Percentiles rank a stretch among this genome's conserved stretches.
phyloP scores from a whole-genome alignment of 805 yeast species.

The Yarrowia deformans region DNA sequence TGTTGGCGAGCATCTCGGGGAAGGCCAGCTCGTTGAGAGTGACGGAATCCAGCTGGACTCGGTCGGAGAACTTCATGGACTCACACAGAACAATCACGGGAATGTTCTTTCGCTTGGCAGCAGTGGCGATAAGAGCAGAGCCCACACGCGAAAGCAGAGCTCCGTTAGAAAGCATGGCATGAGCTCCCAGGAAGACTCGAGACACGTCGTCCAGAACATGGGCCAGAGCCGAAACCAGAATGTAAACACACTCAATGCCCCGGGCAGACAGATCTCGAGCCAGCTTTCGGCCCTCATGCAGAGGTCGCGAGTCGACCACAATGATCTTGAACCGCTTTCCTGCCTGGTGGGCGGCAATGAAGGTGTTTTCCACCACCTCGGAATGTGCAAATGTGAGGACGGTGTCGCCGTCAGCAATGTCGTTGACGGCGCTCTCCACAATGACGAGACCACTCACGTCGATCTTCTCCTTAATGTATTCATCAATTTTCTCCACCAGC shows the following conservation, averaged over 20 bases:
- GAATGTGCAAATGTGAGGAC: slow-evolving; percentile 90
- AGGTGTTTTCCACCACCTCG: slow-evolving; percentile 76
- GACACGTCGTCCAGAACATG: slow-evolving; percentile 86
- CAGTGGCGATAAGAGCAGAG: slow-evolving; percentile 90
- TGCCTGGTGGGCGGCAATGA: slow-evolving; percentile 67
- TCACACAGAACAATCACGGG: slow-evolving; percentile 97
- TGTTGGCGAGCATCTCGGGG: slow-evolving; percentile 48
- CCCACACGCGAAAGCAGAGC: slow-evolving; percentile 93
- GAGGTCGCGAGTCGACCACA: slow-evolving; percentile 90
- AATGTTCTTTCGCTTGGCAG: slow-evolving; percentile 83
- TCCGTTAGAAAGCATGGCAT: slow-evolving; percentile 95
- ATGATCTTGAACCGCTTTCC: slow-evolving; percentile 77
- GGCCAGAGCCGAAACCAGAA: slow-evolving; percentile 77
- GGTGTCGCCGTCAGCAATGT: slow-evolving; percentile 76
- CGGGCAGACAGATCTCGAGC: slow-evolving; percentile 67
- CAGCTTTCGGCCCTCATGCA: slow-evolving; percentile 88
- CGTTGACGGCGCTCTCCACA: slow-evolving; percentile 77
- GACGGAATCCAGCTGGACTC: slow-evolving; percentile 95
- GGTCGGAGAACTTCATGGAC: slow-evolving; percentile 89
- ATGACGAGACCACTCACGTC: slow-evolving; percentile 84
- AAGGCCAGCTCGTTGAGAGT: slow-evolving; percentile 79
- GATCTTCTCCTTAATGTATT: slow-evolving; percentile 82
- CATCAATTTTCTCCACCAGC: slow-evolving; percentile 73
- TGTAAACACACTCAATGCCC: slow-evolving; percentile 79
- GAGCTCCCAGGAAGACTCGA: slow-evolving; percentile 93